Evolutionary conservation across 2,329 filamentous ascomycete species (phyloP).

Genomic region (Chrysoporthe cubensis): DNA sequence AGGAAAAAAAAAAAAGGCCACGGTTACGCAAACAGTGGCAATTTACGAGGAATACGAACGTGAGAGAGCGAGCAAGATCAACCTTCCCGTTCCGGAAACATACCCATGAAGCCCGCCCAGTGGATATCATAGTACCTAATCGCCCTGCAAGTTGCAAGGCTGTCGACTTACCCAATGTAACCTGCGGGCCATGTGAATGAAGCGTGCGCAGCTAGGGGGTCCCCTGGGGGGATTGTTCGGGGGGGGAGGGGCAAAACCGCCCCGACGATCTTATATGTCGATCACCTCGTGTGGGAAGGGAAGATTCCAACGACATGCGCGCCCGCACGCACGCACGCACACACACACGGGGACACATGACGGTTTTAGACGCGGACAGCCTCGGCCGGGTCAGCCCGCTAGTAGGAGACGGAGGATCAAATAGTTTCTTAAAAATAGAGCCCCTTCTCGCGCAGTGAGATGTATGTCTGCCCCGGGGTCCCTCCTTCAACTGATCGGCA

Average conservation of each 20-base stretch:
- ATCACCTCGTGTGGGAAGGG: conserved; percentile 12
- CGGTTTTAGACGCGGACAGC: not conserved
- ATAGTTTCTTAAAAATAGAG: conserved; percentile 2
- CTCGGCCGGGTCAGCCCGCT: too few species aligned
- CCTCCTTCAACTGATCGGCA: not conserved
- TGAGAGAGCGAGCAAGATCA: not conserved
- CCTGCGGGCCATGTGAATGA: not conserved
- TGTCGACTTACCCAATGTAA: conserved; percentile 4
- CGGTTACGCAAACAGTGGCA: conserved; percentile 13
- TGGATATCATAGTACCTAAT: not conserved
- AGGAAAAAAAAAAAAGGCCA: not conserved
- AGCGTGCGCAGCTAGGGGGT: not conserved
- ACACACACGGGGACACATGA: not conserved
- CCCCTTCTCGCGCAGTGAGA: not conserved
- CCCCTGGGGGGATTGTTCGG: not conserved
- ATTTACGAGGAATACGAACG: conserved; percentile 9
- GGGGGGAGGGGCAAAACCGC: not conserved
- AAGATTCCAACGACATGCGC: not conserved
- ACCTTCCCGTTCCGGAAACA: conserved; percentile 15
- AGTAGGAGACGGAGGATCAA: too few species aligned
- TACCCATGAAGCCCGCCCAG: not conserved
- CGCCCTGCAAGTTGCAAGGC: conserved; percentile 5
- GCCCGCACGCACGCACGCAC: not conserved
- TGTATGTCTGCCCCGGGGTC: not conserved
- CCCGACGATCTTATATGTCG: conserved; percentile 14